Conservation (phyloP, 768 basidiomycete species). For the Mycena alexandri region DNA sequence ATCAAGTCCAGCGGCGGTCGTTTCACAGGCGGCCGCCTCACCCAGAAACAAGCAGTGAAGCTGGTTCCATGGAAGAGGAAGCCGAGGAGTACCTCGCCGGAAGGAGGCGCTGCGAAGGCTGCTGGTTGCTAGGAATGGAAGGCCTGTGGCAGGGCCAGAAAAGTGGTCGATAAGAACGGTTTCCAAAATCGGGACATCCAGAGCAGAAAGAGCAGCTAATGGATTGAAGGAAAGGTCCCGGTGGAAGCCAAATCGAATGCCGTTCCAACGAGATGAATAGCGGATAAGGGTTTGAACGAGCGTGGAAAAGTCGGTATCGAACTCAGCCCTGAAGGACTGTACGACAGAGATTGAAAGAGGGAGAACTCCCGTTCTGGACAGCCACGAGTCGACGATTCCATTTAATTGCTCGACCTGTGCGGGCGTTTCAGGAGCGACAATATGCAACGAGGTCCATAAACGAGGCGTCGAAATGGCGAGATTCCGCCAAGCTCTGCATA, state of each 20-base stretch:
- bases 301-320: not conserved
- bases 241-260: not conserved
- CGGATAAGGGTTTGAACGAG: not conserved
- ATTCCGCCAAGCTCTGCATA: slow-evolving; percentile 7
- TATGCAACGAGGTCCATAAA: slow-evolving; percentile 10
- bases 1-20: not conserved
- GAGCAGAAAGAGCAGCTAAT: not conserved
- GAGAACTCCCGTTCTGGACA: not conserved
- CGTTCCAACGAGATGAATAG: not conserved
- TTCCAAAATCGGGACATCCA: slow-evolving; percentile 10
- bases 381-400: not conserved
- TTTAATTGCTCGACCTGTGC: not conserved
- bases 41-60: not conserved
- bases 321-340: not conserved
- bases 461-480: slow-evolving; percentile 9
- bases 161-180: not conserved
- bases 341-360: not conserved
- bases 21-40: not conserved
- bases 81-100: not conserved
- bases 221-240: not conserved
- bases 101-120: not conserved
- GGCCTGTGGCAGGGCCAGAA: too few relatives aligned
- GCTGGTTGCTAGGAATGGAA: not conserved
- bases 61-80: not conserved
- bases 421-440: not conserved